phyloP scores from a whole-genome alignment of 129 eudicot genomes.

The Ambrosia trifida region DNA sequence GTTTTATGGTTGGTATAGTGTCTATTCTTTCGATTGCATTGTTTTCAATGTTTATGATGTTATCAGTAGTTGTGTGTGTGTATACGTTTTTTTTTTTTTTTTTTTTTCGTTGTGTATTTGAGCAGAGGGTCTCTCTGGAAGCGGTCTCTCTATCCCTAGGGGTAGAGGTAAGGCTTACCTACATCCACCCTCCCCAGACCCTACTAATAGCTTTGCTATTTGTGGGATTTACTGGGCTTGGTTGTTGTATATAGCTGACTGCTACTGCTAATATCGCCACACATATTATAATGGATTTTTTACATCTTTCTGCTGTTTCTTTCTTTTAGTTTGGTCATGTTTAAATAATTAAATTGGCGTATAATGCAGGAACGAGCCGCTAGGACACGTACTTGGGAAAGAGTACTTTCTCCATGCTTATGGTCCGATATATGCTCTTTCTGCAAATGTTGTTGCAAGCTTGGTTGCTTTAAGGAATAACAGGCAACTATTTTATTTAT shows the following conservation, averaged over 20 bases:
- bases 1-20: no score
- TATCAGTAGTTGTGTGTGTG: no score
- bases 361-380: slow-evolving; percentile 82
- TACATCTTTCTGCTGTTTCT: not conserved
- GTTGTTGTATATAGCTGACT: not conserved
- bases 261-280: not conserved
- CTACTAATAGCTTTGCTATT: no score
- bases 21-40: no score
- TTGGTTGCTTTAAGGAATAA: slow-evolving; percentile 78
- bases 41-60: no score
- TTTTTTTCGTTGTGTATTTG: no score
- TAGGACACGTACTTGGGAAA: slow-evolving; percentile 71
- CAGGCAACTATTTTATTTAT: slow-evolving; percentile 62
- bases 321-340: not conserved
- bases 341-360: not conserved
- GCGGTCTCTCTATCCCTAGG: no score
- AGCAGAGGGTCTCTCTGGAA: no score
- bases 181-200: no score
- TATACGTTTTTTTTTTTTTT: no score
- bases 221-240: no score
- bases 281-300: not conserved
- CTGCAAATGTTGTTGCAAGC: slow-evolving; percentile 84
- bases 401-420: slow-evolving; percentile 98
- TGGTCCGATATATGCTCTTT: slow-evolving; percentile 96
- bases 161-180: no score